Percentiles rank a stretch among this genome's conserved stretches.
Conservation (phyloP, 1,284 basidiomycete species). For the Naganishia albida region DNA sequence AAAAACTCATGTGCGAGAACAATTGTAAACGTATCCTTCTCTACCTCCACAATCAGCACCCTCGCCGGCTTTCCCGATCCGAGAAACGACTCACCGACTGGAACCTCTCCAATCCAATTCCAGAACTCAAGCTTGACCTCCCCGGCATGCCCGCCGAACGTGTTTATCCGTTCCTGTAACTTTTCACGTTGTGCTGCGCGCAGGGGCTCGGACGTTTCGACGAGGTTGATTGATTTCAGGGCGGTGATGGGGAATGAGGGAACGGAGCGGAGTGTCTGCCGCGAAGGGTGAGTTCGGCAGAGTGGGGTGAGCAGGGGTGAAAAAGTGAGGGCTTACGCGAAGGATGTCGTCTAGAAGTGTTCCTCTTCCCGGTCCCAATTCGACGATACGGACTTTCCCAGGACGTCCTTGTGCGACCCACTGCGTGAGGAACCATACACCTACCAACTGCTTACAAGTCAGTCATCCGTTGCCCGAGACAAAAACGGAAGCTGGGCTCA, state of each 20-base stretch:
- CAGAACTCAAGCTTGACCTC: conserved; percentile 67
- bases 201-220: conserved; percentile 76
- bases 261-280: conserved; percentile 46
- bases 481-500: conserved; percentile 51
- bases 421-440: conserved; percentile 79
- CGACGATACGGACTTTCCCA: conserved; percentile 69
- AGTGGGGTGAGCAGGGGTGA: not conserved
- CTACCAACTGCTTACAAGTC: conserved; percentile 67
- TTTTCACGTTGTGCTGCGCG: conserved; percentile 65
- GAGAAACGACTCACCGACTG: conserved; percentile 49
- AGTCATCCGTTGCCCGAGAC: not conserved
- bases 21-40: conserved; percentile 72
- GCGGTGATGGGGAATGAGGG: conserved; percentile 60
- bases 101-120: conserved; percentile 69
- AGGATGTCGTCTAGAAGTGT: conserved; percentile 91
- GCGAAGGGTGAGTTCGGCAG: not conserved
- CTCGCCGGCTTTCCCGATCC: not conserved
- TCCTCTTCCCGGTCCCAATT: conserved; percentile 91
- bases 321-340: conserved; percentile 61
- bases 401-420: conserved; percentile 67
- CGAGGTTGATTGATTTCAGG: conserved; percentile 67
- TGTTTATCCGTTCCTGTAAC: conserved; percentile 51
- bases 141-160: conserved; percentile 38
- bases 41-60: conserved; percentile 31
- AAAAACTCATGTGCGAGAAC: conserved; percentile 97